Base-by-base conservation (phyloP, 2,329 filamentous ascomycete species). In the Beauveria brongniartii region DNA sequence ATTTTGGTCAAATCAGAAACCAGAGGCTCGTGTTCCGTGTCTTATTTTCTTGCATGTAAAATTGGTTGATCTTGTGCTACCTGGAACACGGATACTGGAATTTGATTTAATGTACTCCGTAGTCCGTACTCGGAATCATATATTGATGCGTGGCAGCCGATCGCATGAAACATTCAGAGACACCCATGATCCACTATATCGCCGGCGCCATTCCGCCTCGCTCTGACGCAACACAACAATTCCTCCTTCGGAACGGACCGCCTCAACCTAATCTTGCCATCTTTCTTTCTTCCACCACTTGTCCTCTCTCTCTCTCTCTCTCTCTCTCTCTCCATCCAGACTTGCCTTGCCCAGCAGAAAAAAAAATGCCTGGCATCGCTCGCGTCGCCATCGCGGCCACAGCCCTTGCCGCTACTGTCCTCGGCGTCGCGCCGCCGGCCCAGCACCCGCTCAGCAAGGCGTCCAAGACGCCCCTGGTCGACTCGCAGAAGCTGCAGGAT, bases 401-500 rank as follows among this genome's bases (percentile, higher is more conserved):
- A 8, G 41, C 50, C 16, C 22, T 60, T 5, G 50, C 20, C 14
- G 51, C 41, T 14, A 2, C 30, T 30, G 41, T 60, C 20, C 30
- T 47, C 20, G 50, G n/a, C 20, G 50, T 14, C 20, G 28, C 16
- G 16, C 30, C 34, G 24, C n/a, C 48, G 6, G 48, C 58, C 22
- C 56, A 59, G 48, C 16, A 44, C 20, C 58, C 50, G n/a, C 58
- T 54, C 43, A 24, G 16, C 8, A 12, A 37, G 44, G 44, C 41
- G 20, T 16, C 61, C 50, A 62, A 71, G 66, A 69, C 70, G 66
- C 77, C 76, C 1, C 62, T 83, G 58, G 74, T 87, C 53, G 79
- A 80, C 68, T 81, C 81, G 52, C 74, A 83, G 68, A 72, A 74
- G 16, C 76, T 89, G 2, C 83, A 89, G 71, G 74, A 73, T 18